Percentiles rank a stretch among this genome's conserved stretches.
Evolutionary conservation across 192 early-diverging fungal genomes (phyloP).

Genomic region (Linnemannia elongata): DNA sequence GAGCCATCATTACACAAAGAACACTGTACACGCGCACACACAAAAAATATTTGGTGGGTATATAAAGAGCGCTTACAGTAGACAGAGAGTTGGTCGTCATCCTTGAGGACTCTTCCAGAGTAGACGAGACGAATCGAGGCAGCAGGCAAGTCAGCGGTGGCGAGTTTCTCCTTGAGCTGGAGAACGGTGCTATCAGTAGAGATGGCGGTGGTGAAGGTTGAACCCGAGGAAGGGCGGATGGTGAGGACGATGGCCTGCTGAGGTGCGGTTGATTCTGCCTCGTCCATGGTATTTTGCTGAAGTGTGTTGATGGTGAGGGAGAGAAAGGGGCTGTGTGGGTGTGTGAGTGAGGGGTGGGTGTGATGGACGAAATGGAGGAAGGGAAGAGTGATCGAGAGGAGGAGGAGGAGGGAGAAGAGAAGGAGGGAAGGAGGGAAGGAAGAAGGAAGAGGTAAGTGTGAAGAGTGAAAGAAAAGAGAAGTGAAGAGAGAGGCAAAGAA

Average conservation of each 20-base stretch:
- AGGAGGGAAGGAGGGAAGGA: background rate
- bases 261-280: conserved; percentile 29
- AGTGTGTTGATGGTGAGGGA: background rate
- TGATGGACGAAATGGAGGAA: background rate
- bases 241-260: conserved; percentile 62
- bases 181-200: conserved; percentile 70
- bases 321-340: background rate
- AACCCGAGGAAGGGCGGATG: conserved; percentile 65
- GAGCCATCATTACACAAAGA: conserved; percentile 24
- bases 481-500: background rate
- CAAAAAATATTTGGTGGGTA: background rate
- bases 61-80: conserved; percentile 69
- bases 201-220: conserved; percentile 64
- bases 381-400: conserved; percentile 11
- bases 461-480: background rate
- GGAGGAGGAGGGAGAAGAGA: background rate
- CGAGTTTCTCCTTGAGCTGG: conserved; percentile 81
- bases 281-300: conserved; percentile 28
- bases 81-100: conserved; percentile 77
- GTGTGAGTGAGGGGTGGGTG: background rate
- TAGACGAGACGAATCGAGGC: conserved; percentile 88
- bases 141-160: conserved; percentile 66
- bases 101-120: conserved; percentile 93
- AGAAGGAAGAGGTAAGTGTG: background rate
- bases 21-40: background rate